Base-by-base conservation (phyloP, 371 early-diverging fungal species). In the Mucor ambiguus region DNA sequence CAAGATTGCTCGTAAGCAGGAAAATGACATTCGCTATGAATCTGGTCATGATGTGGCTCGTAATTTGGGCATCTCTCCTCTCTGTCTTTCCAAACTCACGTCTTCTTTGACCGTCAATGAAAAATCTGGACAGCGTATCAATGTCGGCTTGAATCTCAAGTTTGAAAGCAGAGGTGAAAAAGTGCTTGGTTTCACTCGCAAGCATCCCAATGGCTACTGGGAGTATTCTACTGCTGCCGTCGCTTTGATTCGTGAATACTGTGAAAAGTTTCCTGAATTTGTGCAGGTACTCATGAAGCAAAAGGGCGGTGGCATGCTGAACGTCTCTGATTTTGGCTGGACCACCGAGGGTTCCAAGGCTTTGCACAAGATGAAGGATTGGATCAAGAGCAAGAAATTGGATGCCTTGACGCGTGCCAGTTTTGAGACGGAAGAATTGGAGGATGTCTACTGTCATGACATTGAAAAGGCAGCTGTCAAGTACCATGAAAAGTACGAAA, bases 121-220 rank as follows among this genome's bases (percentile, higher is more conserved):
- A 26, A 85, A 78, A 33, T 64, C 74, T 20, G 82, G 85, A 16
- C 85, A 87, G 43, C 83, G 88, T 18, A 60, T 89, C 61, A 93
- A 95, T 63, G 68, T 96, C 22, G 98, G 97, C 0, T 78, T 98
- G 56, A 90, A 88, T 61, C 83, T 97, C 61, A 97, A 97, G 74
- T 96, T 95, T 71, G 97, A 97, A 46, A 85, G 83, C 29, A 90
- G 91, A 71, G 86, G 87, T 57, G 86, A 88, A 63, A 96, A 96
- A 73, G 97, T 94, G 5, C 66, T 93, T 3, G 97, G 95, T 2
- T 96, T 93, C 71, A 86, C 95, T 6, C 84, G 90, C 55, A 95
- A 95, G 71, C 75, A 84, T 4, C 67, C 67, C 14, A 86, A 82
- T 37, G 78, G 75, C 20, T 90, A 89, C 20, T 98, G 98, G 98